Base-by-base conservation (phyloP, 495 filamentous ascomycete species). In the Clohesyomyces aquaticus region DNA sequence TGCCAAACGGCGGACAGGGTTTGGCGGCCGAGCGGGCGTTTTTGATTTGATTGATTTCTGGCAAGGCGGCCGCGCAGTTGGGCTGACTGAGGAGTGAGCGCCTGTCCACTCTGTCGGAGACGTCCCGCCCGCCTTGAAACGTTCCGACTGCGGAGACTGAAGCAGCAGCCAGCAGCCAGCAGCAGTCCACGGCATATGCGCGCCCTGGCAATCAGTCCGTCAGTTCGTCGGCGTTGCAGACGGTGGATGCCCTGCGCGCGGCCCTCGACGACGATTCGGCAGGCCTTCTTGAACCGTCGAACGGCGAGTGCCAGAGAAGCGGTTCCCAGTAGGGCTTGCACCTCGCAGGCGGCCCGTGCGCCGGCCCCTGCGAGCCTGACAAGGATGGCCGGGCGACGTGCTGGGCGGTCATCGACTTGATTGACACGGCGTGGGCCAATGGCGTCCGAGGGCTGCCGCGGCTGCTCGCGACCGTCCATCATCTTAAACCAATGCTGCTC, bases 51-150 rank as follows among this genome's bases (percentile, higher is more conserved):
- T 54, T 55, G 21, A 32, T 41, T 18, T n/a, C n/a, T 49, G 41
- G 51, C 29, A 35, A 28, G 42, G 53, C 25, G n/a, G n/a, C n/a
- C n/a, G n/a, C 26, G 19, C 43, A 26, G 45, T 57, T 51, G 47
- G 61, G 53, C 53, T 58, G 61, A 63, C 41, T 57, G 52, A 63
- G 42, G 21, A 52, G 23, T 12, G 25, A 50, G 47, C 47, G 47
- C 47, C 32, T 14, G 50, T 51, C 60, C 61, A 52, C 53, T 28
- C 53, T 22, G 43, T 45, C 41, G 53, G 61, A 32, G 11, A 19
- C 18, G 32, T 47, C 25, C 29, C 32, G 43, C 18, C 32, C 8
- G 19, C 29, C 58, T 49, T 61, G 47, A 41, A 53, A 43, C 47
- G 32, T 28, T 32, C 35, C 14, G 32, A 53, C 25, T 27, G 22